phyloP scores from a whole-genome alignment of 441 rosid genomes.

The Flueggea neowawraea region DNA sequence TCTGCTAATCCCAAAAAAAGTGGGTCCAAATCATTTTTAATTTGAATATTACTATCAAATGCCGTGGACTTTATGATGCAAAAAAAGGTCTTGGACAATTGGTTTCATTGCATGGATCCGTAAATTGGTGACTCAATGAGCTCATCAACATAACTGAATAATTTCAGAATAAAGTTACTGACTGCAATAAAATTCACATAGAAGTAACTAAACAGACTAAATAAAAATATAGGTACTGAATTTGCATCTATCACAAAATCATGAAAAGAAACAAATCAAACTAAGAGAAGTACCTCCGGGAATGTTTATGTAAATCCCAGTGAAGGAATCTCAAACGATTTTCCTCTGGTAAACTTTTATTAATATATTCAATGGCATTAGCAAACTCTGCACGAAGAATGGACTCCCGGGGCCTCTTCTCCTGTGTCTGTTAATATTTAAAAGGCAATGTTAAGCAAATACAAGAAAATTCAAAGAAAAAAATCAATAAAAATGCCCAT shows the following conservation, averaged over 20 bases:
- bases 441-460: constrained; percentile 16
- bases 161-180: not conserved
- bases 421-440: constrained; percentile 55
- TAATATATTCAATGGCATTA: constrained; percentile 84
- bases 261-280: not conserved
- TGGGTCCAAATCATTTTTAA: no score
- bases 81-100: no score
- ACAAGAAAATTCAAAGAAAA: constrained; percentile 1
- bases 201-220: no score
- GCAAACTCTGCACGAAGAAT: constrained; percentile 95
- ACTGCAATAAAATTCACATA: not conserved
- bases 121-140: no score
- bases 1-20: no score
- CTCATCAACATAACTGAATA: not conserved
- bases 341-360: constrained; percentile 82
- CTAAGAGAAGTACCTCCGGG: constrained; percentile 52
- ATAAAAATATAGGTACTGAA: not conserved
- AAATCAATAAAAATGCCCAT: not conserved
- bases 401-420: constrained; percentile 95
- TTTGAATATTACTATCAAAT: no score
- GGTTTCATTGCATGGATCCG: no score
- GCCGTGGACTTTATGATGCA: no score
- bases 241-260: not conserved
- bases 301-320: constrained; percentile 89
- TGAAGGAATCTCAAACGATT: constrained; percentile 78